Conservation (phyloP, 345 rosid species). For the Lepidium africanum region DNA sequence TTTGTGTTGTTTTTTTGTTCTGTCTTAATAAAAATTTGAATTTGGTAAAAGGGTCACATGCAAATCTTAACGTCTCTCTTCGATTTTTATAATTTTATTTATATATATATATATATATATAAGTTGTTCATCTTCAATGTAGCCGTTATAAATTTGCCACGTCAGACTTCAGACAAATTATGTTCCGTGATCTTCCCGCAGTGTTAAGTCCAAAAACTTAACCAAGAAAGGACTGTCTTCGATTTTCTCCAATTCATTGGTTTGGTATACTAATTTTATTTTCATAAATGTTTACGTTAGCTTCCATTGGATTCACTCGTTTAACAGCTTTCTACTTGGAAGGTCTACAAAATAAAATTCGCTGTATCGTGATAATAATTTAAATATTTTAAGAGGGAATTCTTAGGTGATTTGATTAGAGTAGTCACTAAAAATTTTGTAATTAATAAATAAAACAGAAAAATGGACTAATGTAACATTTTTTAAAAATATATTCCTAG, state of each 20-base stretch:
- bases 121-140: conserved; percentile 1
- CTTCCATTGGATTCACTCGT: no score
- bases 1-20: conserved; percentile 16
- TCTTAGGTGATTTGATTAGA: neutral
- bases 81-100: neutral
- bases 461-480: no score
- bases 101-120: neutral
- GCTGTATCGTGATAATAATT: neutral
- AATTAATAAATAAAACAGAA: no score
- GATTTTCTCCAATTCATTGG: neutral
- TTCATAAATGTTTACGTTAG: conserved; percentile 1
- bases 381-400: neutral
- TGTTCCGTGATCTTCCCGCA: conserved; percentile 19
- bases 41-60: conserved; percentile 22
- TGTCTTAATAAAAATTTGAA: conserved; percentile 10
- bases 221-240: neutral
- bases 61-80: conserved; percentile 24
- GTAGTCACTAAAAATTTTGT: no score
- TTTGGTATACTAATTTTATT: neutral
- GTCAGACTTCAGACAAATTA: conserved; percentile 12
- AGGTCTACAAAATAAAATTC: neutral
- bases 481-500: no score
- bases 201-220: conserved; percentile 3
- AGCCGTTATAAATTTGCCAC: conserved; percentile 28
- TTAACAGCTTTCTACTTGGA: no score